These are phyloP conservation scores for Thelonectria blattea DNA, from an alignment of 2,329 filamentous ascomycete species.

Conservation along the genomic window DNA sequence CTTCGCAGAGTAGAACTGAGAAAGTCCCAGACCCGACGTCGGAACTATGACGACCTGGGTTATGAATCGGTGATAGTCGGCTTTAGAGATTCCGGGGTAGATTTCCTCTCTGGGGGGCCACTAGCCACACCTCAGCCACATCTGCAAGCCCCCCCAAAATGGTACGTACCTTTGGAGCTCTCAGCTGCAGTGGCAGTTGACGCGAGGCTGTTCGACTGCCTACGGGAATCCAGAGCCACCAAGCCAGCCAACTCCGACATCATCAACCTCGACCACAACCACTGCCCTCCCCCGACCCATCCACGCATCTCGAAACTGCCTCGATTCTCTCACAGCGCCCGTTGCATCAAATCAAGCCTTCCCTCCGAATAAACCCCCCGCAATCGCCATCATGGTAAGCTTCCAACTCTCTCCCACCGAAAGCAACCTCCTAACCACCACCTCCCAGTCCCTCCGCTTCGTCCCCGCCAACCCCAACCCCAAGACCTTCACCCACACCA, in stretches of 20 bases:
- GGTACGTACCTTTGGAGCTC: slow-evolving; percentile 30
- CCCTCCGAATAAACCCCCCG: not conserved
- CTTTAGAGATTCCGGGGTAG: slow-evolving; percentile 17
- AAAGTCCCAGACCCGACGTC: slow-evolving; percentile 24
- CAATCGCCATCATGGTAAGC: slow-evolving; percentile 57
- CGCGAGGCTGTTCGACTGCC: slow-evolving; percentile 40
- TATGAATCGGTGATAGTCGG: slow-evolving; percentile 21
- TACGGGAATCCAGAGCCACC: slow-evolving; percentile 20
- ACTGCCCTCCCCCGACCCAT: not conserved
- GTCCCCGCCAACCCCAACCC: slow-evolving; percentile 73
- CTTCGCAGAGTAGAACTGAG: not conserved
- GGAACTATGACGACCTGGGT: slow-evolving; percentile 11
- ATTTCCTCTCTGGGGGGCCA: not conserved
- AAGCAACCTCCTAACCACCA: slow-evolving; percentile 25
- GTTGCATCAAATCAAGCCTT: slow-evolving; percentile 7
- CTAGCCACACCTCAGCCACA: not conserved
- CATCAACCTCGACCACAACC: slow-evolving; percentile 22
- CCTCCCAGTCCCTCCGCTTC: slow-evolving; percentile 81
- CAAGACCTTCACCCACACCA: slow-evolving; percentile 68
- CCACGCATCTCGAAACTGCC: not conserved
- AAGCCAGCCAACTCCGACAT: slow-evolving; percentile 20
- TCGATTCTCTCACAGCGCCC: not conserved
- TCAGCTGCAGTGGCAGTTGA: slow-evolving; percentile 9
- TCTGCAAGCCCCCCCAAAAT: not conserved
- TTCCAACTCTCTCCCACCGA: slow-evolving; percentile 11